Evolutionary conservation across 1,284 basidiomycete genomes (phyloP).

Genomic region (Microbotryum intermedium): DNA sequence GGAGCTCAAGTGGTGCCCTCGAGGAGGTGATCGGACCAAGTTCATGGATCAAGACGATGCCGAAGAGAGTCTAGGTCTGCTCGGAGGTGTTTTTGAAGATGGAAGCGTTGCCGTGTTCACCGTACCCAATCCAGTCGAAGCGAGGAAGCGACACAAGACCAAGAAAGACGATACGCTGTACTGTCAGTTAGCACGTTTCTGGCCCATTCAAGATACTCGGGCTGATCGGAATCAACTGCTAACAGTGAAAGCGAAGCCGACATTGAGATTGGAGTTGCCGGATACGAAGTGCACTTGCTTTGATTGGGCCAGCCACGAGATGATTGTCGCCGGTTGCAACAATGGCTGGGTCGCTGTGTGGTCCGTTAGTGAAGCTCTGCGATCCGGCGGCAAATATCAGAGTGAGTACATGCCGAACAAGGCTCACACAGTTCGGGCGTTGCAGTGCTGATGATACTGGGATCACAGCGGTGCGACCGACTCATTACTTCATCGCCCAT

Average conservation of each 20-base stretch:
- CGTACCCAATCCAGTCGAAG: slow-evolving; percentile 59
- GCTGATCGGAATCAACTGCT: too few species aligned
- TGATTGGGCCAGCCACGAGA: slow-evolving; percentile 15
- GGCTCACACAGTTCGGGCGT: too few species aligned
- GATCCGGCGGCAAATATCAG: not conserved
- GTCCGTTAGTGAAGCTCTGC: slow-evolving; percentile 9
- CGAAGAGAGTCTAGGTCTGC: slow-evolving; percentile 63
- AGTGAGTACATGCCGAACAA: not conserved
- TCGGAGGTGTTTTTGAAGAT: slow-evolving; percentile 74
- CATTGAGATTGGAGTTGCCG: slow-evolving; percentile 12
- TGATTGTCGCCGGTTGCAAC: slow-evolving; percentile 18
- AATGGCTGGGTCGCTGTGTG: slow-evolving; percentile 22
- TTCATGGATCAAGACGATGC: slow-evolving; percentile 4
- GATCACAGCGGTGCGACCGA: slow-evolving; percentile 42
- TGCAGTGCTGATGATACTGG: not conserved
- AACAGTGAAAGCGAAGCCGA: slow-evolving; percentile 17
- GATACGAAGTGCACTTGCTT: slow-evolving; percentile 12
- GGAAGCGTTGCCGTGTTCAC: slow-evolving; percentile 65
- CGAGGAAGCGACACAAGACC: slow-evolving; percentile 14
- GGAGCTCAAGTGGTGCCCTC: slow-evolving; percentile 79
- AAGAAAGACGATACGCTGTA: not conserved
- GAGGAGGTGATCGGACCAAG: slow-evolving; percentile 35
- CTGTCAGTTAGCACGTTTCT: too few species aligned
- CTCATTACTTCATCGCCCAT: slow-evolving; percentile 61
- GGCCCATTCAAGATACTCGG: too few species aligned